phyloP scores from a whole-genome alignment of 1,284 basidiomycete species.

The Ceratobasidium sp. region DNA sequence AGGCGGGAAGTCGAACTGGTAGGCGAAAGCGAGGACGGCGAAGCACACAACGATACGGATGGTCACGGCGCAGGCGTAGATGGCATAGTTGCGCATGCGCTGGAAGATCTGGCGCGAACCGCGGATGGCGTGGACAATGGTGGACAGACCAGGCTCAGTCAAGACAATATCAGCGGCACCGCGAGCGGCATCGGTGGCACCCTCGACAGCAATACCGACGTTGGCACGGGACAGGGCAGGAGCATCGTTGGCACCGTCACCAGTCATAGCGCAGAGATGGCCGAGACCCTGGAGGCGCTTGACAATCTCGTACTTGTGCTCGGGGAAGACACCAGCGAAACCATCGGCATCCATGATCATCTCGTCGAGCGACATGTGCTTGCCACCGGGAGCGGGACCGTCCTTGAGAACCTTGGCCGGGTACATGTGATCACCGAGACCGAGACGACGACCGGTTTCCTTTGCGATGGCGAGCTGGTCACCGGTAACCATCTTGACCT shows the following conservation, averaged over 20 bases:
- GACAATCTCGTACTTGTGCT: conserved; percentile 93
- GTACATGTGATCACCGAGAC: conserved; percentile 97
- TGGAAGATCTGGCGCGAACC: conserved; percentile 97
- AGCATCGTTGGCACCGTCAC: conserved; percentile 97
- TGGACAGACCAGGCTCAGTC: conserved; percentile 94
- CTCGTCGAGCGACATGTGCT: conserved; percentile 84
- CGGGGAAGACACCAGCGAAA: conserved; percentile 96
- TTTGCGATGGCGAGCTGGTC: conserved; percentile 99
- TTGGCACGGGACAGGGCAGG: conserved; percentile 93
- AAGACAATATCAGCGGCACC: conserved; percentile 95
- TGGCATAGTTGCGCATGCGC: conserved; percentile 96
- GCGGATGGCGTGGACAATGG: conserved; percentile 95
- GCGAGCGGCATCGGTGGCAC: conserved; percentile 94
- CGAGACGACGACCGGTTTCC: conserved; percentile 97
- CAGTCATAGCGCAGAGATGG: conserved; percentile 90
- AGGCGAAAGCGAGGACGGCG: conserved; percentile 92
- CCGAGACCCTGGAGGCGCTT: conserved; percentile 93
- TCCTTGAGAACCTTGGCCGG: conserved; percentile 94
- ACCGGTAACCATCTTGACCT: conserved; percentile 99
- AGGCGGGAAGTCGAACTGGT: conserved; percentile 97
- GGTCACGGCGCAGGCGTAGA: conserved; percentile 90
- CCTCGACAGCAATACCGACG: conserved; percentile 97
- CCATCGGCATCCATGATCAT: conserved; percentile 93
- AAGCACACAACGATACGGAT: conserved; percentile 99
- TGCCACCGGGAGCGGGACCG: conserved; percentile 76